Conservation (phyloP, 805 yeast genomes). For the Candida endomychidarum region DNA sequence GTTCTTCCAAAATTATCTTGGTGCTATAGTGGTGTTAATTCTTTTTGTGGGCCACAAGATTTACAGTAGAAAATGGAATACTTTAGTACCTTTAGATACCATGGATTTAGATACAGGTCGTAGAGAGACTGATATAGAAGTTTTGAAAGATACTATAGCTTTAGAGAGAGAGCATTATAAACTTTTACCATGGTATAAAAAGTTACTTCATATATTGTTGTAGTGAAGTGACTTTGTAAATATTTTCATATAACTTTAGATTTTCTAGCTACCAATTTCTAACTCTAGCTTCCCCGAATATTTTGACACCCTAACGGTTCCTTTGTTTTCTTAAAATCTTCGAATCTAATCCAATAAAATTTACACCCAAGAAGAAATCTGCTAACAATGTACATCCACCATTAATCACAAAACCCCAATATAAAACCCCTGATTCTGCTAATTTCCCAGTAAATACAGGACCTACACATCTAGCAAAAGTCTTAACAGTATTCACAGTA, state of each 20-base stretch:
- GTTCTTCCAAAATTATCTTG: conserved; percentile 59
- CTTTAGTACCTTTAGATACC: conserved; percentile 40
- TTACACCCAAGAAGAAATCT: conserved; percentile 43
- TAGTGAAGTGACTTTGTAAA: too few relatives aligned
- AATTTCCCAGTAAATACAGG: conserved; percentile 77
- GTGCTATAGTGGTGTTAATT: conserved; percentile 44
- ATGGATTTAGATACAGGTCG: conserved; percentile 64
- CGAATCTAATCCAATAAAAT: conserved; percentile 42
- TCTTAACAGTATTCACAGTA: conserved; percentile 80
- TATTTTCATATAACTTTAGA: not conserved
- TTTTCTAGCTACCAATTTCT: not conserved
- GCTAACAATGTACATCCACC: conserved; percentile 52
- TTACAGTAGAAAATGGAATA: conserved; percentile 38
- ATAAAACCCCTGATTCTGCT: conserved; percentile 50
- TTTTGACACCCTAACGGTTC: not conserved
- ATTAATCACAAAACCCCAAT: conserved; percentile 53
- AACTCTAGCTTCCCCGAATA: not conserved
- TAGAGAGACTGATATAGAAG: conserved; percentile 55
- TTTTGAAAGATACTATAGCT: conserved; percentile 47
- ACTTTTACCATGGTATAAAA: conserved; percentile 23
- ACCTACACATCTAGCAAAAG: conserved; percentile 80
- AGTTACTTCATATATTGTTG: conserved; percentile 11
- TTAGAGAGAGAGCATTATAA: conserved; percentile 35
- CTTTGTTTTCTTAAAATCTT: conserved; percentile 24
- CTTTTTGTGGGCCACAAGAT: conserved; percentile 55